Conservation (phyloP, 805 yeast genomes). For the Cyberlindnera subsufficiens region DNA sequence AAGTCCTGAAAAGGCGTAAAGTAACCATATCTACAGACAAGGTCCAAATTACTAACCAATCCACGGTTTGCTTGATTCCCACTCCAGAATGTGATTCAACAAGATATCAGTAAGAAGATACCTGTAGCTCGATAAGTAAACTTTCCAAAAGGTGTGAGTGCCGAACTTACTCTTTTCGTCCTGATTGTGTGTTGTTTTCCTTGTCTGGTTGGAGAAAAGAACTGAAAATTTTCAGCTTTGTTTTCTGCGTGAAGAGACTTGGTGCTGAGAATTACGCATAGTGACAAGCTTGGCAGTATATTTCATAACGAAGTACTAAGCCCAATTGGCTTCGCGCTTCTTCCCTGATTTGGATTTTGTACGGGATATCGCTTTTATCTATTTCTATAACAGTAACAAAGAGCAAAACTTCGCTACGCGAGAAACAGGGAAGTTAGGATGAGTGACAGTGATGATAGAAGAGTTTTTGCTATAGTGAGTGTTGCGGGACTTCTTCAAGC, state of each 20-base stretch:
- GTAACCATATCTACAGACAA: conserved; percentile 18
- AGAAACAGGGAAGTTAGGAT: too few species aligned
- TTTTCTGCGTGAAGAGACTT: background rate
- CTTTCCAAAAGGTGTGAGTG: background rate
- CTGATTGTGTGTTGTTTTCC: too few species aligned
- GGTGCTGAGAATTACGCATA: conserved; percentile 2
- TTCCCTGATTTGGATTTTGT: too few species aligned
- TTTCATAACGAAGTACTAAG: too few species aligned
- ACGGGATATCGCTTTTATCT: too few species aligned
- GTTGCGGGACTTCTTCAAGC: too few species aligned
- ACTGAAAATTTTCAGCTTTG: conserved; percentile 7
- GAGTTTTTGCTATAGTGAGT: conserved; percentile 16
- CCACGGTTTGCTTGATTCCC: conserved; percentile 26
- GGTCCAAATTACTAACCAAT: conserved; percentile 5
- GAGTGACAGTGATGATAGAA: conserved; percentile 5
- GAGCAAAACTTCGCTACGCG: too few species aligned
- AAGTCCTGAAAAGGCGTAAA: conserved; percentile 18
- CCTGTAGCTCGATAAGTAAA: conserved; percentile 16
- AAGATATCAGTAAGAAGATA: conserved; percentile 5
- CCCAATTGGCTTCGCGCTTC: too few species aligned
- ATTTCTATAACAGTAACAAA: too few species aligned
- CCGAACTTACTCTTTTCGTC: conserved; percentile 3
- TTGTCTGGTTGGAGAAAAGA: background rate
- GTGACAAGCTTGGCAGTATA: background rate
- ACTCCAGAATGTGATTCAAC: conserved; percentile 23